Percentiles rank a stretch among this genome's conserved stretches.
Conservation (phyloP, 345 rosid genomes). For the Eucalyptus marginata region DNA sequence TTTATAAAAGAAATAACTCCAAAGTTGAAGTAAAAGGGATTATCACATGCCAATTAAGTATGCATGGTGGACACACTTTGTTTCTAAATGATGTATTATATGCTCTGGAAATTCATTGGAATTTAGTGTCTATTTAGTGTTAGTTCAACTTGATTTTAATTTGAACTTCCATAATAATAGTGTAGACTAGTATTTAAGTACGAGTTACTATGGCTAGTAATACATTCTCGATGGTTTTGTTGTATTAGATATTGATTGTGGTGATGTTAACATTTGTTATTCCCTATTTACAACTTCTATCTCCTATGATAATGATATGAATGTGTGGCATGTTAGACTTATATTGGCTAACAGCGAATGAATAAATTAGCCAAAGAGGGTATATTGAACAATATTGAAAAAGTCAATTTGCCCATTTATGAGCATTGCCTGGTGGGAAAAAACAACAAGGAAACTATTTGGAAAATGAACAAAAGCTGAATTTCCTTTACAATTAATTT, state of each 20-base stretch:
- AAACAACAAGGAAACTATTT: accelerated
- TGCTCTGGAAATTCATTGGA: accelerated
- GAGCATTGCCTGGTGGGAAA: accelerated
- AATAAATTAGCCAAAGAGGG: accelerated
- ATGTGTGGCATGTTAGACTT: accelerated
- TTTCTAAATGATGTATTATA: accelerated
- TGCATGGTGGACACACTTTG: accelerated
- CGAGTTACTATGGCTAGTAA: accelerated
- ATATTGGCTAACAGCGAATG: accelerated
- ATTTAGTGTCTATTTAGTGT: accelerated
- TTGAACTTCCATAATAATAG: accelerated
- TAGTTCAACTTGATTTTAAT: too few species aligned
- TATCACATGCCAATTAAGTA: too few species aligned
- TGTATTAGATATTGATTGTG: too few species aligned
- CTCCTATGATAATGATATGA: too few species aligned
- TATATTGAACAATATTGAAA: accelerated
- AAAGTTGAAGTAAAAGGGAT: too few species aligned
- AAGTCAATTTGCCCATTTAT: too few species aligned
- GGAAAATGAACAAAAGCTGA: accelerated
- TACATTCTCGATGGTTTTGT: accelerated
- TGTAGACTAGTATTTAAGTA: too few species aligned
- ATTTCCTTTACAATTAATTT: accelerated
- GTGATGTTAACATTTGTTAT: too few species aligned
- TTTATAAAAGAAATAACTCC: accelerated
- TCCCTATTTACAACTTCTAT: accelerated